These are phyloP conservation scores for Phragmites australis DNA, from an alignment of 176 grass and related monocot genomes.

Conservation along the genomic window DNA sequence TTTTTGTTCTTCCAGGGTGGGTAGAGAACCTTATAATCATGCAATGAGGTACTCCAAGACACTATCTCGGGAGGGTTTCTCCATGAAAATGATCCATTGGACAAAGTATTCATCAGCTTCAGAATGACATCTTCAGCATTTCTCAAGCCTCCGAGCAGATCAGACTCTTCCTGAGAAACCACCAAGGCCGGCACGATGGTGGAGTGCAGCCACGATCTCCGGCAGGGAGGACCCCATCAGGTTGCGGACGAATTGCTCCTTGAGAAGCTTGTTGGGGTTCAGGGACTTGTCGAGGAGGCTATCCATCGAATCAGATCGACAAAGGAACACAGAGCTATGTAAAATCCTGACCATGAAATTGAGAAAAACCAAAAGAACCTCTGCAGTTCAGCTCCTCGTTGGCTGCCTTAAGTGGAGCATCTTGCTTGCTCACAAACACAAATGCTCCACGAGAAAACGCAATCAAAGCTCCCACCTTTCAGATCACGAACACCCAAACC, in stretches of 20 bases:
- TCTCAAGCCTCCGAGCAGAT: conserved; percentile 74
- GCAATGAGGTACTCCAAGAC: conserved; percentile 74
- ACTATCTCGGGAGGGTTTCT: conserved; percentile 70
- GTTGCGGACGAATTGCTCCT: too few relatives aligned
- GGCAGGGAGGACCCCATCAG: too few relatives aligned
- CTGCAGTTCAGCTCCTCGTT: conserved; percentile 31
- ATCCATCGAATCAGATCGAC: conserved; percentile 54
- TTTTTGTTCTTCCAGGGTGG: conserved; percentile 81
- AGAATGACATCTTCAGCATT: conserved; percentile 71
- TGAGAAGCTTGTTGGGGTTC: too few relatives aligned
- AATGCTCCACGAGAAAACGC: conserved; percentile 25
- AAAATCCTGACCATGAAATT: conserved; percentile 26
- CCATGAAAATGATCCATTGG: conserved; percentile 53
- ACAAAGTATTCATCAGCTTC: conserved; percentile 78
- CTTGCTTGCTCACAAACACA: conserved; percentile 1
- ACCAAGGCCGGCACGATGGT: too few relatives aligned
- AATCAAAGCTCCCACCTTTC: conserved; percentile 10
- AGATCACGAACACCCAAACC: conserved; percentile 7
- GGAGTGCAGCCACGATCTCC: too few relatives aligned
- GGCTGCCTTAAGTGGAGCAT: conserved; percentile 64
- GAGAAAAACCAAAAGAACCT: background rate
- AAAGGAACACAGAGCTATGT: background rate
- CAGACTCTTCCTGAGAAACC: conserved; percentile 51
- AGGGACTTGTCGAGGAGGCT: too few relatives aligned
- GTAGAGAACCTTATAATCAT: conserved; percentile 77